Percentiles rank a stretch among this genome's conserved stretches.
Conservation (phyloP, 2,329 filamentous ascomycete genomes). For the Didymella keratinophila region DNA sequence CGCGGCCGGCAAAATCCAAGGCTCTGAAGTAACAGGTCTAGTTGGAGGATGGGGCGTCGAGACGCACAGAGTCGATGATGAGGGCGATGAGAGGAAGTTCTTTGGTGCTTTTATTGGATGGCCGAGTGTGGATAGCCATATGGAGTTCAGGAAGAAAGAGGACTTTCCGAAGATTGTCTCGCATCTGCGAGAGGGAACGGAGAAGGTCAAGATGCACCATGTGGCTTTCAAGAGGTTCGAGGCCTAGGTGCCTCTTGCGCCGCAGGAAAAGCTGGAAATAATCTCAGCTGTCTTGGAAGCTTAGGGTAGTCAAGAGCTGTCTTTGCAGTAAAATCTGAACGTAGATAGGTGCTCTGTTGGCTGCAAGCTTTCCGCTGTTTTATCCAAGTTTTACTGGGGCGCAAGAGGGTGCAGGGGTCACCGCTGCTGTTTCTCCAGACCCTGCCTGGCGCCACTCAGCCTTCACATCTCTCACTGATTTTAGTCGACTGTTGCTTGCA, state of each 20-base stretch:
- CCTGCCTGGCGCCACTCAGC: neutral
- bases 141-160: constrained; percentile 55
- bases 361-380: too few species aligned
- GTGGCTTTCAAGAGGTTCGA: constrained; percentile 28
- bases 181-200: constrained; percentile 53
- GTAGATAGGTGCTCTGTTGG: too few species aligned
- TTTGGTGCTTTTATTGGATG: constrained; percentile 60
- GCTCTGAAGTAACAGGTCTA: constrained; percentile 33
- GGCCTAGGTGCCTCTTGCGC: too few species aligned
- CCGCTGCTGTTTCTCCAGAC: neutral
- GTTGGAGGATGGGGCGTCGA: constrained; percentile 51
- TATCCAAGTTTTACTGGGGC: too few species aligned
- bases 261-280: too few species aligned
- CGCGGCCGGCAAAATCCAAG: constrained; percentile 41
- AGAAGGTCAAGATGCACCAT: constrained; percentile 54
- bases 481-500: neutral
- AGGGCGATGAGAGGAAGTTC: constrained; percentile 45
- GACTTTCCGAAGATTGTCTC: constrained; percentile 55
- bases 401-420: too few species aligned
- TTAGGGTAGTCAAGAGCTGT: too few species aligned
- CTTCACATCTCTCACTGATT: neutral
- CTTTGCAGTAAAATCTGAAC: too few species aligned
- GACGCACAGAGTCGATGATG: constrained; percentile 27
- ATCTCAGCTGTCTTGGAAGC: too few species aligned
- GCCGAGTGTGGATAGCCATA: constrained; percentile 60